A percentile compares a stretch with the other conserved stretches of the same genome.
These are phyloP conservation scores for Penicillium nordicum DNA, from an alignment of 2,329 filamentous ascomycete species.

Conservation along the genomic window DNA sequence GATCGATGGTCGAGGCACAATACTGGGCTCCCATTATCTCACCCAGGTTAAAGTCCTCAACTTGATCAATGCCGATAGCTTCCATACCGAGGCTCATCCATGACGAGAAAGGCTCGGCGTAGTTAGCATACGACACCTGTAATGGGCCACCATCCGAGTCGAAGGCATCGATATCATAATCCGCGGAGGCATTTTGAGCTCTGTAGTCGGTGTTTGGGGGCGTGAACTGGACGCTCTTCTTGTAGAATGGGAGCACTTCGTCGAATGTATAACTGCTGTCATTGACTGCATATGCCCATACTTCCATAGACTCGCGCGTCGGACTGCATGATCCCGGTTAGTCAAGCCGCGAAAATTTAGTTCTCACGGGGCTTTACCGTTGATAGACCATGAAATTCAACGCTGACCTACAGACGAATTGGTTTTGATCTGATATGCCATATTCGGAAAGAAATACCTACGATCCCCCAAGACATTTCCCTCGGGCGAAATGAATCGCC, in stretches of 20 bases:
- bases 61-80: conserved; percentile 40
- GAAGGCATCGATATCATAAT: conserved; percentile 26
- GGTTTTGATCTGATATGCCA: neutral
- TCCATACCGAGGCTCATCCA: conserved; percentile 42
- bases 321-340: conserved; percentile 11
- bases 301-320: conserved; percentile 21
- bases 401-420: conserved; percentile 18
- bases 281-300: conserved; percentile 28
- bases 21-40: conserved; percentile 41
- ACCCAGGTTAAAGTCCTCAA: conserved; percentile 43
- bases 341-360: neutral
- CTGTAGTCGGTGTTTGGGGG: conserved; percentile 21
- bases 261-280: conserved; percentile 31
- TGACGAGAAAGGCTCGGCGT: conserved; percentile 38
- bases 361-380: conserved; percentile 8
- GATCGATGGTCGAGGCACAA: conserved; percentile 34
- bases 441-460: conserved; percentile 4
- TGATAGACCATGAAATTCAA: conserved; percentile 33
- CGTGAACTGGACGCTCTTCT: conserved; percentile 28
- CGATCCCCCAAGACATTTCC: conserved; percentile 30
- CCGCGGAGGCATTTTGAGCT: conserved; percentile 25
- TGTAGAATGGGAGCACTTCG: conserved; percentile 24
- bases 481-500: conserved; percentile 26
- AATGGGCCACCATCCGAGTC: conserved; percentile 35
- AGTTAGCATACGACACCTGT: conserved; percentile 44